Evolutionary conservation across 208 protist species (phyloP), one percentile per base, ranked within the genome.

Genomic region (Acanthamoeba sp.): DNA sequence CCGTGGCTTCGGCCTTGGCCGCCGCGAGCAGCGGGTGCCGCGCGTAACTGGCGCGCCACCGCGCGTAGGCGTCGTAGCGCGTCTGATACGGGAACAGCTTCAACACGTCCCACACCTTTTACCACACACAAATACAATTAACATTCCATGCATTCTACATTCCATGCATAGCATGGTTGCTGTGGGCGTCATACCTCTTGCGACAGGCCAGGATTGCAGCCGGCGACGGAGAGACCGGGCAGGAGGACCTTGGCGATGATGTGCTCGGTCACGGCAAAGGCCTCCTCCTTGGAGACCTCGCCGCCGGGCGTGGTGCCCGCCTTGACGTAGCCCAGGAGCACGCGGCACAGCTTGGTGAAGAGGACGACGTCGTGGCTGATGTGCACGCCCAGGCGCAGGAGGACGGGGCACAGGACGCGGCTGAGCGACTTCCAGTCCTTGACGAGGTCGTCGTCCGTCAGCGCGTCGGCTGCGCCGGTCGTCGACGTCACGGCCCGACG

Each of bases 51-150:
- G 18, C 2, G 36, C 88, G 91, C 94, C 94, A 95, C 36, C 93
- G 88, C 34, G 45, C 62, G 48, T 95, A 95, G 5, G 93, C 16
- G 76, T 91, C 66, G 38, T 95, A 95, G 59, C 94, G 71, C 14
- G 57, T 82, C 29, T 73, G 76, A 50, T 95, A 95, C 29, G 89
- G 48, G 9, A 95, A 62, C 36, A n/a, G 29, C 16, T 66, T 85
- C 7, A 95, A 18, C 32, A 95, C 50, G 45, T 91, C 89, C 94
- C 94, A 95, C 29, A 95, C 29, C 22, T 95, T 59, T 29, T 90
- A 50, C 62, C 32, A 89, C 29, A 95, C 36, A 20, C 84, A 71
- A 42, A 2, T 29, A 10, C 10, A 48, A 48, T 3, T 10, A 48
- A 20, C 32, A 29, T 7, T 80, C 38, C 38, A 85, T 12, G 50